Percentiles rank a stretch among this genome's conserved stretches.
Conservation (phyloP, 1,284 basidiomycete species). For the Tylopilus sp. region DNA sequence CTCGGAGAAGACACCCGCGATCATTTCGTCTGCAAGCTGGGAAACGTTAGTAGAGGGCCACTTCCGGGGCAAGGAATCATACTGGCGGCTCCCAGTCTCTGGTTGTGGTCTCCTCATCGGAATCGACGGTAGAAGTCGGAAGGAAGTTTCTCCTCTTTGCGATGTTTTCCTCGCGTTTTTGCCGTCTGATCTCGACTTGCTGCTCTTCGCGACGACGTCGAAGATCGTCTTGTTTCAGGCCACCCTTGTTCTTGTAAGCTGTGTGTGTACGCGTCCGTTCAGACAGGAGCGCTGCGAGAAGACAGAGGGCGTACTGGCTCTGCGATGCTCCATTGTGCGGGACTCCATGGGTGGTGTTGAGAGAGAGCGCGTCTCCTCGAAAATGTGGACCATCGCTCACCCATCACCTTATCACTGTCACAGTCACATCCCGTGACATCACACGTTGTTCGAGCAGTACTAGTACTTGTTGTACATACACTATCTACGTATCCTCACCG, state of each 20-base stretch:
- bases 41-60: constrained; percentile 9
- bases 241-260: constrained; percentile 80
- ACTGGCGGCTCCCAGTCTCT: constrained; percentile 77
- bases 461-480: background rate
- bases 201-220: constrained; percentile 94
- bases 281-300: background rate
- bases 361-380: constrained; percentile 29
- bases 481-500: constrained; percentile 1
- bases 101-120: constrained; percentile 80
- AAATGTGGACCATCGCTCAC: constrained; percentile 6
- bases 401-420: constrained; percentile 34
- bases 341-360: constrained; percentile 42
- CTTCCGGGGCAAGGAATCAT: constrained; percentile 28
- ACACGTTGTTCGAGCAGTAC: too few species aligned
- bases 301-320: constrained; percentile 50
- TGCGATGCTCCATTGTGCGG: constrained; percentile 66
- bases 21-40: constrained; percentile 89
- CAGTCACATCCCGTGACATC: constrained; percentile 27
- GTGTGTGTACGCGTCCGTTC: constrained; percentile 18
- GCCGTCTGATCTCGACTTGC: constrained; percentile 94
- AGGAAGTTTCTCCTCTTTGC: constrained; percentile 94
- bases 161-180: constrained; percentile 96
- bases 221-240: constrained; percentile 82
- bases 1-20: constrained; percentile 90
- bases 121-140: constrained; percentile 69